phyloP scores from a whole-genome alignment of 140 eudicot genomes.

The Cichorium intybus region DNA sequence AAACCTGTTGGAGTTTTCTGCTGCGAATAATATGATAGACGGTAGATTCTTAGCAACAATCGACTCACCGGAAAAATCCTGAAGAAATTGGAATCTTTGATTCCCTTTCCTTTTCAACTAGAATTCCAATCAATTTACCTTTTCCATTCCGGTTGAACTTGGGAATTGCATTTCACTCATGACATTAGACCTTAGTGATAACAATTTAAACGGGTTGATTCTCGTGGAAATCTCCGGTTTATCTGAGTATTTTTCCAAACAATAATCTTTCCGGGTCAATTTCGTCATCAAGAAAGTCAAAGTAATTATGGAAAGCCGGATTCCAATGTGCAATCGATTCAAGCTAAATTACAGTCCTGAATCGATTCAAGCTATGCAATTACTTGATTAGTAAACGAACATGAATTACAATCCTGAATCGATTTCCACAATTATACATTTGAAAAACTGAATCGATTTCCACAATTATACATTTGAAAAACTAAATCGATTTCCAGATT shows the following conservation, averaged over 20 bases:
- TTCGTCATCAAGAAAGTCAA: conserved; percentile 42
- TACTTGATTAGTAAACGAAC: no score
- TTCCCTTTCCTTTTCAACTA: conserved; percentile 45
- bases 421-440: no score
- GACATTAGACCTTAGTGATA: conserved; percentile 57
- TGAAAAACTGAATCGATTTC: no score
- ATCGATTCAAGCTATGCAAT: no score
- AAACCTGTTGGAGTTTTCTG: conserved; percentile 61
- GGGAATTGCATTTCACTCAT: conserved; percentile 49
- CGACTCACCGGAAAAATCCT: conserved; percentile 48
- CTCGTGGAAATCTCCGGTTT: conserved; percentile 43
- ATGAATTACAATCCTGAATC: no score
- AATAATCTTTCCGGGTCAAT: conserved; percentile 56
- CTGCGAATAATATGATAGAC: conserved; percentile 54
- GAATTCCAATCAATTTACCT: conserved; percentile 48
- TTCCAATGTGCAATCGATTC: no score
- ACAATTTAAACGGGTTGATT: conserved; percentile 46
- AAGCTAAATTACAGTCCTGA: no score
- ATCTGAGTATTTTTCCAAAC: conserved; percentile 52
- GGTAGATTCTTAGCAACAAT: conserved; percentile 53
- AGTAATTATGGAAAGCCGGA: conserved; percentile 61
- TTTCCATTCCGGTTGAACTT: conserved; percentile 48
- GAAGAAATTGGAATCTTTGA: conserved; percentile 41
- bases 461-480: no score
- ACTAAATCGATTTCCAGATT: no score